These are phyloP conservation scores for Prunus mira DNA, from an alignment of 306 rosid species.

Conservation along the genomic window DNA sequence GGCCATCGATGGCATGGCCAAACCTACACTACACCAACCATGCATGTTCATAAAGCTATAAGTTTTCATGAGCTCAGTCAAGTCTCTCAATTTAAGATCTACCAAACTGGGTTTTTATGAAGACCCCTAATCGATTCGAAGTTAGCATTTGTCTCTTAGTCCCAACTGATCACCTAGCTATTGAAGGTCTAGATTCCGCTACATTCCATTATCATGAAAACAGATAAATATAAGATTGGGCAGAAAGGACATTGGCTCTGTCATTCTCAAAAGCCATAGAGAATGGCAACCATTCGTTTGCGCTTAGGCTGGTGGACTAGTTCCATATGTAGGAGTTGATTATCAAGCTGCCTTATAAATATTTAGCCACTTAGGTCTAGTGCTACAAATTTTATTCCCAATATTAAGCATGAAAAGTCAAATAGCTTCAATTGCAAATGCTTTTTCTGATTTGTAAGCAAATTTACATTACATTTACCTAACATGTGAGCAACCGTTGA, in stretches of 20 bases:
- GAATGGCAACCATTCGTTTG: not conserved
- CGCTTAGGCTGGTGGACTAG: not conserved
- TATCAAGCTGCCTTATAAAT: not conserved
- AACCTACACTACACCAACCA: not conserved
- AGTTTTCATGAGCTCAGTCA: not conserved
- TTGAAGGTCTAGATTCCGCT: not conserved
- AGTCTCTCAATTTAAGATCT: not conserved
- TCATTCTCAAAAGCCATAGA: not conserved
- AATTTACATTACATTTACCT: constrained; percentile 44
- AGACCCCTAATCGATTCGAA: not conserved
- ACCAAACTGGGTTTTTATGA: not conserved
- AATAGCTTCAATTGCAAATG: not conserved
- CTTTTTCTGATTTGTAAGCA: constrained; percentile 10
- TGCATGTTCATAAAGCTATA: not conserved
- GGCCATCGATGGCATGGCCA: not conserved
- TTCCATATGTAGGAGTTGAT: not conserved
- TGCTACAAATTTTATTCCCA: not conserved
- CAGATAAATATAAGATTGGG: not conserved
- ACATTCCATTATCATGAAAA: not conserved
- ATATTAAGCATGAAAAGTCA: not conserved
- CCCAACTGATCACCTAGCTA: not conserved
- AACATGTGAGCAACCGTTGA: constrained; percentile 33
- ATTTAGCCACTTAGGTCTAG: not conserved
- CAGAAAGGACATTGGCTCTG: constrained; percentile 7
- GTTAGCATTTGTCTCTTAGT: not conserved